Percentiles rank a stretch among this genome's conserved stretches.
Conservation (phyloP, 129 eudicot genomes). For the Cynara cardunculus region DNA sequence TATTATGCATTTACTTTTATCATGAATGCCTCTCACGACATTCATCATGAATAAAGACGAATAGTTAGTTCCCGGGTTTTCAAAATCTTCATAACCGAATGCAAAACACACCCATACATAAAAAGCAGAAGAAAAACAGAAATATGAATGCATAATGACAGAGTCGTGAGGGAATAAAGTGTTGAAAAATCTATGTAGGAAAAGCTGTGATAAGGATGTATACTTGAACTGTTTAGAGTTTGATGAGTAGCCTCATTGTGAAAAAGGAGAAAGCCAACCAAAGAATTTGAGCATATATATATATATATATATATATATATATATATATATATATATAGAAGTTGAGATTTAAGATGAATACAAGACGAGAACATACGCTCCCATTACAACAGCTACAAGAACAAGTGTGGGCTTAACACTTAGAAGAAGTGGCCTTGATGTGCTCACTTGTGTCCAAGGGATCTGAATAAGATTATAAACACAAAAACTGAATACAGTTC, state of each 20-base stretch:
- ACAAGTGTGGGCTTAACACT: conserved; percentile 76
- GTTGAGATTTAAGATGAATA: neutral
- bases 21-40: neutral
- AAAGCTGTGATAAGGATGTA: too few relatives aligned
- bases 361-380: conserved; percentile 49
- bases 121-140: too few relatives aligned
- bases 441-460: conserved; percentile 96
- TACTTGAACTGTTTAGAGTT: too few relatives aligned
- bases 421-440: conserved; percentile 83
- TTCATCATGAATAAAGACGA: neutral
- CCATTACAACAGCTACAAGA: conserved; percentile 64
- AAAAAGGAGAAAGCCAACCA: too few relatives aligned
- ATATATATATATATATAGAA: too few relatives aligned
- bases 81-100: too few relatives aligned
- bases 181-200: too few relatives aligned
- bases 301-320: too few relatives aligned
- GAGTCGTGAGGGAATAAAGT: too few relatives aligned
- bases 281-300: too few relatives aligned
- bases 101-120: too few relatives aligned
- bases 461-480: conserved; percentile 38
- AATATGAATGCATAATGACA: neutral
- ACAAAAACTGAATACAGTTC: neutral
- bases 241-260: too few relatives aligned
- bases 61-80: neutral
- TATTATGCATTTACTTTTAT: neutral